Evolutionary conservation across 305 asterid genomes (phyloP), one percentile per base, ranked within the genome.

Genomic region (Plantago coronopus): DNA sequence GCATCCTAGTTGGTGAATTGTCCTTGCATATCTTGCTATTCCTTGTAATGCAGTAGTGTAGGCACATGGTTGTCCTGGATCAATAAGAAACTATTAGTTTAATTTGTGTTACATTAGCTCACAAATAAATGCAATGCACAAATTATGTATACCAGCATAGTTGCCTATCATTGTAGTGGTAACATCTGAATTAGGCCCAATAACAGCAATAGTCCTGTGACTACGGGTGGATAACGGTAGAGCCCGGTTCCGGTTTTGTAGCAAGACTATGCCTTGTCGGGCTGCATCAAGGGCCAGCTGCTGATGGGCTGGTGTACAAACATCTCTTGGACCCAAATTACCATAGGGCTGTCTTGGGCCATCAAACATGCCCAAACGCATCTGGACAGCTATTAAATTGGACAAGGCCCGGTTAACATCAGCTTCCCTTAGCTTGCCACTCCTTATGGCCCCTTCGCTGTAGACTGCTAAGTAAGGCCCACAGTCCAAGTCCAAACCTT

Each of bases 401-500:
- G 65, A 34, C 61, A 91, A 51, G 62, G 98, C 95, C 74, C 62
- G 75, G 55, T 91, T 66, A 2, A 91, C 85, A 19, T 84, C 89
- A 0, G 51, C 60, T 75, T 76, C 95, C 0, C 27, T 79, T 14
- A 91, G 42, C 63, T 83, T 86, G 0, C 90, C 87, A 7, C 75
- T 58, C 5, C 78, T 76, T 0, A 91, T 49, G 10, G 95, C 96
- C 40, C 75, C 67, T 17, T 81, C 89, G 0, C 96, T 88, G 71
- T 74, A 69, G 67, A 83, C 57, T 11, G 97, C 95, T 22, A 88
- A 78, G 66, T 78, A 91, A 16, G 95, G 93, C 59, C 98, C 98
- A 68, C 98, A 91, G 31, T 91, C 89, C 88, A 91, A 79, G 63
- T 91, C 96, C 83, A 91, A 77, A 1, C 97, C 97, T 89, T 17